Evolutionary conservation across 1,284 basidiomycete species (phyloP).

Genomic region (Phellinidium pouzarii): DNA sequence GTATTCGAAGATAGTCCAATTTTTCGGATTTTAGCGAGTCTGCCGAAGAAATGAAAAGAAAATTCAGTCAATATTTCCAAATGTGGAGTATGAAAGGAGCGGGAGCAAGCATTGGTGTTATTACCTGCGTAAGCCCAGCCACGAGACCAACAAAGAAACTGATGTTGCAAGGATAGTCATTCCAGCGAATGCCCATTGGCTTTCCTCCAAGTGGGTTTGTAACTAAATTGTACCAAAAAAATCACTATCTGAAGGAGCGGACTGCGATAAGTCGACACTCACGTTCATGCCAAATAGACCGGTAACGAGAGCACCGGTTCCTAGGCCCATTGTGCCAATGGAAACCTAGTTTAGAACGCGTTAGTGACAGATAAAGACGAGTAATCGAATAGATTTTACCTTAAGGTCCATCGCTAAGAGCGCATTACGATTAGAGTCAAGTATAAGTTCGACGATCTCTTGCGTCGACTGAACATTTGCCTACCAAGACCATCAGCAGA

Average conservation of each 20-base stretch:
- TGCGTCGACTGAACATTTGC: constrained; percentile 92
- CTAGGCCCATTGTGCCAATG: constrained; percentile 91
- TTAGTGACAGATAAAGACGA: constrained; percentile 6
- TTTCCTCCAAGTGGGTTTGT: constrained; percentile 61
- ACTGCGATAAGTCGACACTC: constrained; percentile 29
- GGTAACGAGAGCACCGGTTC: constrained; percentile 86
- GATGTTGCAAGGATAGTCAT: constrained; percentile 53
- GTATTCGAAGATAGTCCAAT: constrained; percentile 40
- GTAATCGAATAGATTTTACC: constrained; percentile 33
- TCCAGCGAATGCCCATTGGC: constrained; percentile 58
- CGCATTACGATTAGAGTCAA: constrained; percentile 94
- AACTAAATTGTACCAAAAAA: constrained; percentile 38
- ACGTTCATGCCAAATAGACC: constrained; percentile 97
- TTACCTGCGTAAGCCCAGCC: constrained; percentile 56
- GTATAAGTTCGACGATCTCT: constrained; percentile 94
- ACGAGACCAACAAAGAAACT: constrained; percentile 50
- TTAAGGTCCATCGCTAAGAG: constrained; percentile 89
- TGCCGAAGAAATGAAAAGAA: constrained; percentile 21
- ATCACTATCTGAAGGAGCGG: constrained; percentile 17
- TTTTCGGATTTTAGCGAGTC: constrained; percentile 39
- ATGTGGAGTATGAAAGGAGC: constrained; percentile 5
- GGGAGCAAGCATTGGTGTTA: constrained; percentile 9
- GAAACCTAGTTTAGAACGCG: constrained; percentile 50
- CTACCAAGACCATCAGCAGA: constrained; percentile 34
- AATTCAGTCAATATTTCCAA: constrained; percentile 1